Conservation (phyloP, 2,329 filamentous ascomycete genomes). For the Cladorrhinum sp. region DNA sequence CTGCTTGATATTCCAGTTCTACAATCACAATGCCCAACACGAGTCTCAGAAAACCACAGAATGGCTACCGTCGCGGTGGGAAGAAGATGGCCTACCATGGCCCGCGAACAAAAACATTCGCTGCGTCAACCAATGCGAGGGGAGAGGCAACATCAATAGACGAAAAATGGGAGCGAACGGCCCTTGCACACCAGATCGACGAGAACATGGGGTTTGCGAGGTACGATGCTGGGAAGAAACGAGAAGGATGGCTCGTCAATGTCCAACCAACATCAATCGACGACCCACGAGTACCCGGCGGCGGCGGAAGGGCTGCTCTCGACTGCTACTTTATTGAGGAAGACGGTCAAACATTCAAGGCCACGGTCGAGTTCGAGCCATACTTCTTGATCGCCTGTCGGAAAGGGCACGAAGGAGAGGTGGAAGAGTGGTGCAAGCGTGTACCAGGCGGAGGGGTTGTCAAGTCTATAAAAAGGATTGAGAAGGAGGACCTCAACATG, state of each 20-base stretch:
- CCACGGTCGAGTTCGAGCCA: slow-evolving; percentile 91
- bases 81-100: slow-evolving; percentile 70
- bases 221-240: slow-evolving; percentile 81
- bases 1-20: background rate
- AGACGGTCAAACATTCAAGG: slow-evolving; percentile 87
- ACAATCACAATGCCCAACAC: slow-evolving; percentile 56
- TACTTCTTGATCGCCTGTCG: slow-evolving; percentile 93
- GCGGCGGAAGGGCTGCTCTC: slow-evolving; percentile 82
- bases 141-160: slow-evolving; percentile 86
- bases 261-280: slow-evolving; percentile 87
- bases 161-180: slow-evolving; percentile 85
- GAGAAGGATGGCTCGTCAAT: slow-evolving; percentile 88
- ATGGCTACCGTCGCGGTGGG: slow-evolving; percentile 65
- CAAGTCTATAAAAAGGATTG: slow-evolving; percentile 71
- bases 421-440: slow-evolving; percentile 90
- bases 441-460: slow-evolving; percentile 76
- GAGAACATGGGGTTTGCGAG: slow-evolving; percentile 91
- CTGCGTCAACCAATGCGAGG: slow-evolving; percentile 68
- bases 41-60: slow-evolving; percentile 57
- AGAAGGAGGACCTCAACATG: slow-evolving; percentile 92
- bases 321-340: slow-evolving; percentile 98
- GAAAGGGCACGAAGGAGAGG: slow-evolving; percentile 82
- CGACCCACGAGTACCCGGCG: slow-evolving; percentile 78
- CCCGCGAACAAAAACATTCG: slow-evolving; percentile 69
- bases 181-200: slow-evolving; percentile 84